Base-by-base conservation (phyloP, 2,329 filamentous ascomycete genomes). In the Diaporthe ilicicola region DNA sequence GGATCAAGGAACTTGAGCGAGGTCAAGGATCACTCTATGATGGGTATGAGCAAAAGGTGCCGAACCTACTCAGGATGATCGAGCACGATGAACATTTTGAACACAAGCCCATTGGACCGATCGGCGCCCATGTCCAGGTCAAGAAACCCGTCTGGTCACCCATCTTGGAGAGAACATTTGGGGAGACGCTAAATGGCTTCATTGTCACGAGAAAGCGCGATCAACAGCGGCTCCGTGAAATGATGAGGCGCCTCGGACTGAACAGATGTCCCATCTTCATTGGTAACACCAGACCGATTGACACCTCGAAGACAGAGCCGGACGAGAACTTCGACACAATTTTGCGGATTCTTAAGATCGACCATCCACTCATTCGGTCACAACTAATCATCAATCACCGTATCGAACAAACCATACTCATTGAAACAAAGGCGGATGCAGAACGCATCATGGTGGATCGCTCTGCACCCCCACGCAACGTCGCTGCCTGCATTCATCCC, bases 381-480 rank as follows among this genome's bases (percentile, higher is more conserved):
- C 91, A 94, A 71, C 84, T 98, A 56, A 92, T 99, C 76, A 96
- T 98, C 78, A 92, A 91, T 73, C 88, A 94, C 75, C 82, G 84
- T 8, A 94, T 98, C 66, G 96, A 99, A 73, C 95, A 98, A 79
- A 90, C 92, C 9, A 89, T 97, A 7, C 85, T 99, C 0, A 90
- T 98, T 67, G 85, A 90, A 69, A 85, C 91, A 37, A 85, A 93
- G 34, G 80, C 85, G 1, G 88, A 93, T 69, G 96, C 92, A 1
- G 85, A 91, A 53, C 82, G 85, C 4, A 87, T 93, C 55, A 93
- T 97, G 87, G 89, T 92, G 72, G 85, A 87, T 67, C 85, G 84
- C 27, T 82, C 82, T 50, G 84, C 84, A n/a, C 90, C 91, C 1
- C 71, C 71, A 27, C 85, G 82, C 17, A 95, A 97, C 74, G 93